A percentile compares a stretch with the other conserved stretches of the same genome.
phyloP scores from a whole-genome alignment of 2,329 filamentous ascomycete species.

The Cladosporium cucumerinum region DNA sequence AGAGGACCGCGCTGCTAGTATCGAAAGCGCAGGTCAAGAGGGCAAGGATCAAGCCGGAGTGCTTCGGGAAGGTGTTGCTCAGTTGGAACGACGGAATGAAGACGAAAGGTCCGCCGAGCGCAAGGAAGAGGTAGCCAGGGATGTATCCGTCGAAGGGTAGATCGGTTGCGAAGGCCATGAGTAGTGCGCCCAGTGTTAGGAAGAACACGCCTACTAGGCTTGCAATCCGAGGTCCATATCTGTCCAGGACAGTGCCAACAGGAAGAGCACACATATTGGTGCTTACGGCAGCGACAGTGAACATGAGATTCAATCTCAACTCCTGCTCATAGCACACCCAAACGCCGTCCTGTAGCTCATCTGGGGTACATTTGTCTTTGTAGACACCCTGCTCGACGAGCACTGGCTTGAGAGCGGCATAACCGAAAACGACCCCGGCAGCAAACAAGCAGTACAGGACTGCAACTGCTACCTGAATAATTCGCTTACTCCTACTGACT shows the following conservation, averaged over 20 bases:
- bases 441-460: slow-evolving; percentile 73
- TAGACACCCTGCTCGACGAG: slow-evolving; percentile 72
- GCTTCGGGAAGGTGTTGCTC: slow-evolving; percentile 50
- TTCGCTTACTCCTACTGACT: slow-evolving; percentile 51
- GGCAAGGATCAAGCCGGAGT: slow-evolving; percentile 48
- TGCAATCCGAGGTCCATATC: slow-evolving; percentile 73
- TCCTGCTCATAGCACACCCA: slow-evolving; percentile 59
- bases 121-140: slow-evolving; percentile 49
- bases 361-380: slow-evolving; percentile 57
- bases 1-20: slow-evolving; percentile 48
- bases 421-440: slow-evolving; percentile 78
- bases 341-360: slow-evolving; percentile 49
- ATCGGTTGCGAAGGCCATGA: slow-evolving; percentile 65
- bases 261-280: slow-evolving; percentile 86
- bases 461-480: slow-evolving; percentile 62
- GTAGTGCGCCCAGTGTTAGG: slow-evolving; percentile 64
- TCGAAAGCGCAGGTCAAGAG: slow-evolving; percentile 52
- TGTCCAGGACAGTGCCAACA: slow-evolving; percentile 79
- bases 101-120: slow-evolving; percentile 49
- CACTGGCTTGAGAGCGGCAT: slow-evolving; percentile 78
- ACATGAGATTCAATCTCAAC: slow-evolving; percentile 77
- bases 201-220: slow-evolving; percentile 68
- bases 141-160: slow-evolving; percentile 65
- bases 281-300: slow-evolving; percentile 81
- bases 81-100: slow-evolving; percentile 53